Evolutionary conservation across 306 rosid species (phyloP).

Genomic region (Coriaria nepalensis): DNA sequence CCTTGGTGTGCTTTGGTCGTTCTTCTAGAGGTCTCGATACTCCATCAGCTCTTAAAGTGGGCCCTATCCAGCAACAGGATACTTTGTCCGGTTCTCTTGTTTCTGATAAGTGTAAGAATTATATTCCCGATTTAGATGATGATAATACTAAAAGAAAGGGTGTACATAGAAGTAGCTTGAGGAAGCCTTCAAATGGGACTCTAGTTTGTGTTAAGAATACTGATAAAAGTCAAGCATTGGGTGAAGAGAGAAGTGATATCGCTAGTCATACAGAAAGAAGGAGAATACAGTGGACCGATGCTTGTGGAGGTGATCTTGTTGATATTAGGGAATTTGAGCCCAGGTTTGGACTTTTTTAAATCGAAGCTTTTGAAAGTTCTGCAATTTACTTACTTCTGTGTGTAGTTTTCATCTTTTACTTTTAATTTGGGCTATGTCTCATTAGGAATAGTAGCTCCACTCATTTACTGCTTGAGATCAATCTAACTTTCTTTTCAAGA

Average conservation of each 20-base stretch:
- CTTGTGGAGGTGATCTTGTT: conserved; percentile 73
- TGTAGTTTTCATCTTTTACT: background rate
- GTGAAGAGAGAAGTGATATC: conserved; percentile 25
- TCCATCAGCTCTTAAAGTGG: conserved; percentile 76
- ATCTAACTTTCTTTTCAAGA: no score
- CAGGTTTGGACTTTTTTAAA: conserved; percentile 38
- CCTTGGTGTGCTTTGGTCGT: conserved; percentile 92
- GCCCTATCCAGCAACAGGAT: conserved; percentile 72
- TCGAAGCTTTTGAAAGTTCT: background rate
- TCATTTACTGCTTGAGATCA: no score
- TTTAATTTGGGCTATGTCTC: background rate
- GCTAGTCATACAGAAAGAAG: conserved; percentile 47
- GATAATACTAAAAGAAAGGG: conserved; percentile 28
- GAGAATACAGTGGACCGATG: conserved; percentile 93
- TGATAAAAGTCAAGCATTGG: conserved; percentile 28
- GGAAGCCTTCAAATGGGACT: conserved; percentile 30
- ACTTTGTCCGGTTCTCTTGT: conserved; percentile 35
- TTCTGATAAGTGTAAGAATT: conserved; percentile 46
- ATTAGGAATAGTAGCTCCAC: no score
- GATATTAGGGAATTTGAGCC: conserved; percentile 86
- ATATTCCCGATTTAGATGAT: conserved; percentile 24
- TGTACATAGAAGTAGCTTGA: conserved; percentile 74
- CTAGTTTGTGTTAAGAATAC: conserved; percentile 31
- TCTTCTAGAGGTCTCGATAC: conserved; percentile 73
- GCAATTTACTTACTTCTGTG: background rate